Conservation (phyloP, 768 basidiomycete species). For the Crepidotus variabilis region DNA sequence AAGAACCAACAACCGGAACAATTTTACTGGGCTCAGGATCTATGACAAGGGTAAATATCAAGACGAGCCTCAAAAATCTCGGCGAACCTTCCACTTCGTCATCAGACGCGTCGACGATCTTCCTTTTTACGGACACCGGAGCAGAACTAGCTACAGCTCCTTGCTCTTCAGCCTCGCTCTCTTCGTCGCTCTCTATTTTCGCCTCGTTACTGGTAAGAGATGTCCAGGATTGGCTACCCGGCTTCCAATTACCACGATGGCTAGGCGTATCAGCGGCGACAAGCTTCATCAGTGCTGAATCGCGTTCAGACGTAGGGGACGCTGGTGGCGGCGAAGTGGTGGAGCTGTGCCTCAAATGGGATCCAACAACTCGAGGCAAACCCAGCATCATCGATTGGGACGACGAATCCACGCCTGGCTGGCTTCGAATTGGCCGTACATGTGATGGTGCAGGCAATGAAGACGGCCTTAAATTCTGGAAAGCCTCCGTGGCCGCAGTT, state of each 20-base stretch:
- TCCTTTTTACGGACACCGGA: background rate
- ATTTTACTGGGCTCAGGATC: background rate
- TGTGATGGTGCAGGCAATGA: slow-evolving; percentile 70
- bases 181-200: slow-evolving; percentile 18
- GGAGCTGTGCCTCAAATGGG: slow-evolving; percentile 13
- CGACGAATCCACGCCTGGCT: slow-evolving; percentile 34
- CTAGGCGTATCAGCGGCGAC: slow-evolving; percentile 70
- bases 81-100: background rate
- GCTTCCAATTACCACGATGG: slow-evolving; percentile 68
- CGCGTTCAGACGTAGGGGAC: slow-evolving; percentile 14
- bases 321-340: slow-evolving; percentile 13
- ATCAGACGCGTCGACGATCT: background rate
- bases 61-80: background rate
- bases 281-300: slow-evolving; percentile 50
- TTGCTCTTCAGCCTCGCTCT: slow-evolving; percentile 29
- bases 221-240: slow-evolving; percentile 61
- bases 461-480: slow-evolving; percentile 57
- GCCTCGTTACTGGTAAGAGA: slow-evolving; percentile 44
- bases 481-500: slow-evolving; percentile 48
- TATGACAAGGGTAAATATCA: background rate
- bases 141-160: slow-evolving; percentile 7
- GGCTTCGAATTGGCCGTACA: slow-evolving; percentile 41
- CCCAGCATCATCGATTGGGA: slow-evolving; percentile 28
- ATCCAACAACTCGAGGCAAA: slow-evolving; percentile 20
- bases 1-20: slow-evolving; percentile 33